A percentile compares a stretch with the other conserved stretches of the same genome.
phyloP scores from a whole-genome alignment of 495 filamentous ascomycete species.

The Podospora fimiseda region DNA sequence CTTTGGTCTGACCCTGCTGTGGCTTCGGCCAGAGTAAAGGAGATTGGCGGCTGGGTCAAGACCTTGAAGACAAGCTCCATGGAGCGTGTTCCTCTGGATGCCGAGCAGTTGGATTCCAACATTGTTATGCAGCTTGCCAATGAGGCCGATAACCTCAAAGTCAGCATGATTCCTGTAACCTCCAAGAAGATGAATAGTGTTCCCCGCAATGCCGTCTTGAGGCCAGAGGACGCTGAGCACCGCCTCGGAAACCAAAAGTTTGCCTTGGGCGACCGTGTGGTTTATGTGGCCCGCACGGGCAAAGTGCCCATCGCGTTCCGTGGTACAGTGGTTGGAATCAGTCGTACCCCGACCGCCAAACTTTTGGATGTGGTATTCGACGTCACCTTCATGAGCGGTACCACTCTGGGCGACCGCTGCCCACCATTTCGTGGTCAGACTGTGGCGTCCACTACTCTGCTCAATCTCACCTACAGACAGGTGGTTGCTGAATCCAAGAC shows the following conservation, averaged over 20 bases:
- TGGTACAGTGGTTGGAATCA: constrained; percentile 90
- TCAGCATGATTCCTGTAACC: constrained; percentile 38
- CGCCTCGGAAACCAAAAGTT: constrained; percentile 81
- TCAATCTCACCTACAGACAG: constrained; percentile 81
- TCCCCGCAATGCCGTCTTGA: constrained; percentile 79
- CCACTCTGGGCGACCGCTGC: constrained; percentile 79
- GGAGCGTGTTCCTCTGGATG: constrained; percentile 88
- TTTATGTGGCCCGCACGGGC: constrained; percentile 88
- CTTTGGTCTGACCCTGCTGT: constrained; percentile 69
- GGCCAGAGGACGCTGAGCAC: constrained; percentile 87
- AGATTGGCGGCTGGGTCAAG: constrained; percentile 90
- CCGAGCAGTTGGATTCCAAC: constrained; percentile 90
- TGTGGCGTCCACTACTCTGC: constrained; percentile 70
- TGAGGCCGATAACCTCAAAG: constrained; percentile 56
- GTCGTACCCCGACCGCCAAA: constrained; percentile 69
- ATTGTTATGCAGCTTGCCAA: constrained; percentile 74
- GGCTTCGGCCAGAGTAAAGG: constrained; percentile 65
- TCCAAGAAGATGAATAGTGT: constrained; percentile 62
- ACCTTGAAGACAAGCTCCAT: constrained; percentile 82
- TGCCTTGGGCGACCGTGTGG: constrained; percentile 78
- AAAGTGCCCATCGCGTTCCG: constrained; percentile 89
- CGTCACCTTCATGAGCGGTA: constrained; percentile 91
- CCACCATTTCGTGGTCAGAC: constrained; percentile 96
- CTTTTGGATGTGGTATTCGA: constrained; percentile 93
- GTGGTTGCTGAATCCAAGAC: constrained; percentile 70